Evolutionary conservation across 768 basidiomycete species (phyloP), one percentile per base, ranked within the genome.

Genomic region (Ramaria sp.): DNA sequence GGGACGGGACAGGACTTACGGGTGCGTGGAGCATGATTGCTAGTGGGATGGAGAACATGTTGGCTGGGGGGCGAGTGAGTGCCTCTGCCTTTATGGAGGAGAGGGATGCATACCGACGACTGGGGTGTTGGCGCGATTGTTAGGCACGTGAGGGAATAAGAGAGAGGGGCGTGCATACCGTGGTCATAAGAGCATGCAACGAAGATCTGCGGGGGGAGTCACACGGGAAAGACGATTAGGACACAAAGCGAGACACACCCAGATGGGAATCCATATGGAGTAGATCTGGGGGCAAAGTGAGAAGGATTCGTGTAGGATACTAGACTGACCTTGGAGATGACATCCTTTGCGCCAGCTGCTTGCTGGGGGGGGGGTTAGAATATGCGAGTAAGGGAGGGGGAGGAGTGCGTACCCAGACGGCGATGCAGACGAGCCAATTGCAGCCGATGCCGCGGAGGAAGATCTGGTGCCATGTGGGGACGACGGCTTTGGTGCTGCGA

Each of bases 371-470:
- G 22, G 18, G 9, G n/a, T 32, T 18, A 20, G 9, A 12, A 41
- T 32, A n/a, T 9, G 48, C 9, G n/a, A 18, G 3, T 45, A 27
- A 48, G 3, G 36, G 39, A 28, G 25, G 3, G 34, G 20, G n/a
- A 2, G 22, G 36, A 22, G n/a, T 18, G 66, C 82, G 27, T 54
- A 84, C 85, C 83, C 85, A 87, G 53, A 87, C 70, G 1, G 83
- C 85, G 5, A 85, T 66, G 57, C 75, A 83, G 36, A 87, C 85
- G 1, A 87, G 71, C 83, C 83, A 87, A 59, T 87, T 87, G 59
- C 85, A 87, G 5, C 77, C 85, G 58, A 87, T 83, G 0, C 84
- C 85, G 15, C 83, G 71, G 18, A 87, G 66, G 67, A 87, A 80
- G 36, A 87, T 81, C 62, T 87, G 78, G 63, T 85, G 72, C 83